Conservation (phyloP, 2,329 filamentous ascomycete species). For the Arthroderma uncinatum region DNA sequence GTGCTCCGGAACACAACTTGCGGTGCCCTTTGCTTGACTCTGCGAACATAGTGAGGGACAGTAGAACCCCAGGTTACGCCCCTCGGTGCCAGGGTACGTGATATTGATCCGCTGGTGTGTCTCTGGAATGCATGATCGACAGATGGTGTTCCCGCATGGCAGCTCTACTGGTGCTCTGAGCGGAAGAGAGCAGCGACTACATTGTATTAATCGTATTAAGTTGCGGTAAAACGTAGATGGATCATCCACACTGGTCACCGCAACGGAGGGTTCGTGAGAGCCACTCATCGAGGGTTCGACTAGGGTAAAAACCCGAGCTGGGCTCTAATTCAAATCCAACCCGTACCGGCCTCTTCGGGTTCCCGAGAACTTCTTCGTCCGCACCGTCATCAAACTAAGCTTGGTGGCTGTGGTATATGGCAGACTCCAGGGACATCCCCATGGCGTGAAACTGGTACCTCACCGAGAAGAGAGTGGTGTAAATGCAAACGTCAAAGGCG, state of each 20-base stretch:
- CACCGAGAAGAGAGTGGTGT: background rate
- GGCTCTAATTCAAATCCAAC: background rate
- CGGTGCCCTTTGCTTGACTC: too few relatives aligned
- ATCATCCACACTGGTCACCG: background rate
- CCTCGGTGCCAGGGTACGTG: slow-evolving; percentile 61
- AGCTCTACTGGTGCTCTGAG: slow-evolving; percentile 60
- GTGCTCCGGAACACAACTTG: slow-evolving; percentile 48
- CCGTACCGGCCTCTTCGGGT: background rate
- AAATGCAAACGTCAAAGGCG: background rate
- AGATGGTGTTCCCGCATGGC: slow-evolving; percentile 71
- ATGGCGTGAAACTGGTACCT: background rate
- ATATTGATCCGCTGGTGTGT: slow-evolving; percentile 56
- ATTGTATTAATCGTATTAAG: slow-evolving; percentile 66
- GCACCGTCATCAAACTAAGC: background rate
- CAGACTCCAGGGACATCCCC: background rate
- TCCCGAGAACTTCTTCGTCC: too few relatives aligned
- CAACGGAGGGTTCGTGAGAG: background rate
- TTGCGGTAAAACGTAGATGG: slow-evolving; percentile 32
- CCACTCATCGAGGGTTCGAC: background rate
- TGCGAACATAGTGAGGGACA: slow-evolving; percentile 50
- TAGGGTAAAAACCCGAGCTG: background rate
- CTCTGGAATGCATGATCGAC: slow-evolving; percentile 61
- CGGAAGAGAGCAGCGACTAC: slow-evolving; percentile 58
- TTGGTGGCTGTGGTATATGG: background rate
- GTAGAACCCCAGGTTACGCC: slow-evolving; percentile 56